Base-by-base conservation (phyloP, 2,329 filamentous ascomycete genomes). In the Fusarium sp. region DNA sequence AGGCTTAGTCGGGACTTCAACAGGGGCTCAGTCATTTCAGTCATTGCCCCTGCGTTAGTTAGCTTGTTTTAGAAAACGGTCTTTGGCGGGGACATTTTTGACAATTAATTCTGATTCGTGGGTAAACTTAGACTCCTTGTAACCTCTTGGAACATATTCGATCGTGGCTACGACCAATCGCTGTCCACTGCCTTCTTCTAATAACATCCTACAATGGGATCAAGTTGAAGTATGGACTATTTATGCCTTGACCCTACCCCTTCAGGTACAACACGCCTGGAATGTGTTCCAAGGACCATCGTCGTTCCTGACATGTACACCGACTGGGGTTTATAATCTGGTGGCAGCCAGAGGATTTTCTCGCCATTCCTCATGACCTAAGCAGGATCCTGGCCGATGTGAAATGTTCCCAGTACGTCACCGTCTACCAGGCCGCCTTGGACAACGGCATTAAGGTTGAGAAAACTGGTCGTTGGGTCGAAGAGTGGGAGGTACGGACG, bases 381-480 rank as follows among this genome's bases (percentile, higher is more conserved):
- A 12, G 13, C 0, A 11, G 15, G 10, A 8, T 33, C 6, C 2
- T 1, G 5, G 3, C 31, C 3, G 1, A 53, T 36, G 14, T n/a
- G n/a, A n/a, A n/a, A n/a, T n/a, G n/a, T n/a, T n/a, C n/a, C n/a
- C n/a, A n/a, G n/a, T n/a, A n/a, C n/a, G n/a, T n/a, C n/a, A n/a
- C n/a, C n/a, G n/a, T n/a, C n/a, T n/a, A n/a, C n/a, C n/a, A n/a
- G n/a, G n/a, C n/a, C n/a, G n/a, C n/a, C n/a, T n/a, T n/a, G n/a
- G n/a, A n/a, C n/a, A n/a, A n/a, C n/a, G n/a, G n/a, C n/a, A n/a
- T n/a, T n/a, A n/a, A n/a, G n/a, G n/a, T n/a, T n/a, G n/a, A n/a
- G n/a, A n/a, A n/a, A n/a, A n/a, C n/a, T n/a, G n/a, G n/a, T n/a
- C n/a, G n/a, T n/a, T n/a, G n/a, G n/a, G n/a, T n/a, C n/a, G n/a